Evolutionary conservation across 2,329 filamentous ascomycete genomes (phyloP), one percentile per base, ranked within the genome.

Genomic region (Cordyceps cicadae): DNA sequence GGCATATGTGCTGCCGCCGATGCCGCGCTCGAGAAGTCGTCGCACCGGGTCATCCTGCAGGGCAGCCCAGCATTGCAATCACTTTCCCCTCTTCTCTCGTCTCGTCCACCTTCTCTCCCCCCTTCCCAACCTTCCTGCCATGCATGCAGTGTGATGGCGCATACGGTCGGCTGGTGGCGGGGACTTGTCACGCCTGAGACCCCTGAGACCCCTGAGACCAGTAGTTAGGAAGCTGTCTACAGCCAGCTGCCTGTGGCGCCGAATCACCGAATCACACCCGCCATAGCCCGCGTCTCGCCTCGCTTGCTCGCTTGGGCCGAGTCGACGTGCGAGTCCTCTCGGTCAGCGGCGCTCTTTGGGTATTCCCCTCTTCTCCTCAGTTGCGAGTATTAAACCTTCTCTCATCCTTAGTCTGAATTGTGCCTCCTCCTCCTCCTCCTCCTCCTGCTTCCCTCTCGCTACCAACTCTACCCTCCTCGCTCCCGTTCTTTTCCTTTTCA

Each of bases 1-100:
- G 29, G 29, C 29, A 29, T 6, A 29, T 8, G 5, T 8, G 7
- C 5, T 29, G 29, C 29, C 26, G 26, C 26, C 60, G 32, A 6
- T 51, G 51, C 11, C 62, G 61, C 21, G 63, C 61, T n/a, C 14
- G 52, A 66, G 48, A 65, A 55, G 26, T 15, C 59, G 29, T 29
- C 6, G 43, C 26, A 14, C 9, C 26, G 12, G 24, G 24, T 32
- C 21, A 39, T 63, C 3, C 4, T n/a, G 12, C 41, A 43, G 41
- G 6, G 15, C 4, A 5, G 24, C 24, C 17, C 41, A 43, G 8
- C 15, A 17, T 12, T 17, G 41, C 4, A 15, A 15, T 15, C 15
- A 43, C 41, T 43, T n/a, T n/a, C 6, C 41, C 41, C 41, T 43
- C 41, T 43, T 15, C 15, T 43, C 6, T n/a, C 41, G 4, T 15